phyloP scores from a whole-genome alignment of 2,329 filamentous ascomycete species.

The Sordariomycetes sp. region DNA sequence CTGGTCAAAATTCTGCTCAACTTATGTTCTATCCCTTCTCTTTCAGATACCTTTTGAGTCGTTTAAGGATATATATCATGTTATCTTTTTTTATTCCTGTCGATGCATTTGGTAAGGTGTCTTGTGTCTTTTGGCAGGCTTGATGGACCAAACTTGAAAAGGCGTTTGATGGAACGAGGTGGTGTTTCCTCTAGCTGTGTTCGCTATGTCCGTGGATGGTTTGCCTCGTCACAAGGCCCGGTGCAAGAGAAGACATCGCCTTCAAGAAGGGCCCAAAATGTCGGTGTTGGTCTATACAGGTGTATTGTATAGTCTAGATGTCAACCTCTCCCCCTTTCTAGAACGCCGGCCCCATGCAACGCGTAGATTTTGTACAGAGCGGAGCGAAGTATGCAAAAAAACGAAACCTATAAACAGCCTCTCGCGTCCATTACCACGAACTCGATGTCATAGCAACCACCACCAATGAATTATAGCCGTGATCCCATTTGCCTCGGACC shows the following conservation, averaged over 20 bases:
- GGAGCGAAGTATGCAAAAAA: not conserved
- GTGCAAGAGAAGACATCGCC: not conserved
- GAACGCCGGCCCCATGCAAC: not conserved
- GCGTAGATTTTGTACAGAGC: not conserved
- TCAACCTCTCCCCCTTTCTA: not conserved
- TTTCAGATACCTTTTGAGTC: conserved; percentile 6
- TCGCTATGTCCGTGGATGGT: not conserved
- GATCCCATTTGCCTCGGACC: conserved; percentile 3
- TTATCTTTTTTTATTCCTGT: not conserved
- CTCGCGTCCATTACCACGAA: not conserved
- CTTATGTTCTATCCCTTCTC: conserved; percentile 8
- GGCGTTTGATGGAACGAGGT: not conserved
- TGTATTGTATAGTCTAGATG: not conserved
- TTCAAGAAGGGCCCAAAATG: not conserved
- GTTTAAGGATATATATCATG: not conserved
- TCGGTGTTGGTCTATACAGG: not conserved
- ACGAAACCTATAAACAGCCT: not conserved
- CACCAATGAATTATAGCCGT: not conserved
- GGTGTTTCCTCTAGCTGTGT: not conserved
- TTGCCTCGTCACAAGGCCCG: not conserved
- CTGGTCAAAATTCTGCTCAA: conserved; percentile 2
- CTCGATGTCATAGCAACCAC: not conserved
- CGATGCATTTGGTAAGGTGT: not conserved
- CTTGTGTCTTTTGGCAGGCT: not conserved
- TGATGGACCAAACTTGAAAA: not conserved